phyloP scores from a whole-genome alignment of 1,284 basidiomycete species.

The Erythrobasidium hasegawianum region DNA sequence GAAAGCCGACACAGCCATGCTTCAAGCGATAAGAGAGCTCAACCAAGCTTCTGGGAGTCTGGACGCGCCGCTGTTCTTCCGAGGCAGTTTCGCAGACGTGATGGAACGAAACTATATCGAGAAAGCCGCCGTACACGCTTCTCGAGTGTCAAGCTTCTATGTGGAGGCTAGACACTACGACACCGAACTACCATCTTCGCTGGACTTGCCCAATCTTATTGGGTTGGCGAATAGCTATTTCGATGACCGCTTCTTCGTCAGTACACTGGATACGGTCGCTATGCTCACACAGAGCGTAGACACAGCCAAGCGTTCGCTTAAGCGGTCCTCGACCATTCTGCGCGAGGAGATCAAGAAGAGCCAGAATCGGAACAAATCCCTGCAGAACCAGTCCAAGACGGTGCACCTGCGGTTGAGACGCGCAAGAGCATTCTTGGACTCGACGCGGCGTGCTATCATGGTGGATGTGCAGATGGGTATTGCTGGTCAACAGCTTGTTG shows the following conservation, averaged over 20 bases:
- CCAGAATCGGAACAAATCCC: neutral
- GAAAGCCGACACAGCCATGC: neutral
- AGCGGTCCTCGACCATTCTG: neutral
- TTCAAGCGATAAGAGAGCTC: neutral
- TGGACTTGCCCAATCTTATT: neutral
- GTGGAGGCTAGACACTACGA: neutral
- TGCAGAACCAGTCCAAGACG: neutral
- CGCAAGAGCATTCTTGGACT: neutral
- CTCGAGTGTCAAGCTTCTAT: neutral
- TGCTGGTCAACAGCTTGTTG: neutral
- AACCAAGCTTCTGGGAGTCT: neutral
- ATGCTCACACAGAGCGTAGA: neutral
- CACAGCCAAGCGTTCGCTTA: neutral
- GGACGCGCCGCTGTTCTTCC: neutral
- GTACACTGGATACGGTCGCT: neutral
- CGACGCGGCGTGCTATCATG: neutral
- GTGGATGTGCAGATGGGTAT: neutral
- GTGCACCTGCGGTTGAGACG: neutral
- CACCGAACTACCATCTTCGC: neutral
- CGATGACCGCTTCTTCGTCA: neutral
- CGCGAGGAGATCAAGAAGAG: neutral
- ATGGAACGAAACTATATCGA: slow-evolving; percentile 1
- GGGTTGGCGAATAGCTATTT: neutral
- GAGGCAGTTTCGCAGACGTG: neutral
- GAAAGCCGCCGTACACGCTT: neutral